These are phyloP conservation scores for Leccinum pachyderme DNA, from an alignment of 1,284 basidiomycete genomes.

Conservation along the genomic window DNA sequence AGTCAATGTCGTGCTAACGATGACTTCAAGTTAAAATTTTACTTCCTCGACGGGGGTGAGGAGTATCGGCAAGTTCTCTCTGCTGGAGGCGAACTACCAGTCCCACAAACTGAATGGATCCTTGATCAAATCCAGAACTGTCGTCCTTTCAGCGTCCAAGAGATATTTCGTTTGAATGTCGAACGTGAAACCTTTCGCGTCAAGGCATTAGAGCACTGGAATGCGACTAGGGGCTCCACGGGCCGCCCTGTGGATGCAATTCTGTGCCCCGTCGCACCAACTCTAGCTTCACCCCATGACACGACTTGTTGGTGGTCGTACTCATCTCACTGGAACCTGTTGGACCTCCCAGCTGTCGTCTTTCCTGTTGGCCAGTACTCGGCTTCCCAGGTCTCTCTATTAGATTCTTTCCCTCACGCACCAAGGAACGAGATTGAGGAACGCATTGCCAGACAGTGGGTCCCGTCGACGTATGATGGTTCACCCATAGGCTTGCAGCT, in stretches of 20 bases:
- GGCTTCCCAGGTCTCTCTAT: conserved; percentile 7
- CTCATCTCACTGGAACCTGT: conserved; percentile 55
- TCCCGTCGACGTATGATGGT: conserved; percentile 42
- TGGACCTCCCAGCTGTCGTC: conserved; percentile 52
- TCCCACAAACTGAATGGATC: conserved; percentile 49
- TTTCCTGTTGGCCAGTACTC: conserved; percentile 45
- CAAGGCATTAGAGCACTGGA: conserved; percentile 51
- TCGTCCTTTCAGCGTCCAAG: conserved; percentile 38
- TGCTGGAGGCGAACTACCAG: conserved; percentile 37
- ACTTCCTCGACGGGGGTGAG: conserved; percentile 49
- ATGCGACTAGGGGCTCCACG: conserved; percentile 41
- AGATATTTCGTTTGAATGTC: conserved; percentile 44
- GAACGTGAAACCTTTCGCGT: conserved; percentile 45
- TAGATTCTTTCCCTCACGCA: conserved; percentile 1
- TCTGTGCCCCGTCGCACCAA: conserved; percentile 52
- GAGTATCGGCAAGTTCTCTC: conserved; percentile 44
- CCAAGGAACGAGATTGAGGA: conserved; percentile 42
- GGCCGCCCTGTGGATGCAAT: conserved; percentile 56
- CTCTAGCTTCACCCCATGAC: conserved; percentile 50
- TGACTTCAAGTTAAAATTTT: conserved; percentile 40
- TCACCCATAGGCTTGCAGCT: conserved; percentile 48
- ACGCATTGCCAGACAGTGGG: conserved; percentile 43
- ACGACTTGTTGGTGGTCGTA: conserved; percentile 53
- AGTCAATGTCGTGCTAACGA: conserved; percentile 9
- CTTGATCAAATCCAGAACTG: conserved; percentile 38